Percentiles rank a stretch among this genome's conserved stretches.
Evolutionary conservation across 2,329 filamentous ascomycete species (phyloP).

Genomic region (Amauroascus niger): DNA sequence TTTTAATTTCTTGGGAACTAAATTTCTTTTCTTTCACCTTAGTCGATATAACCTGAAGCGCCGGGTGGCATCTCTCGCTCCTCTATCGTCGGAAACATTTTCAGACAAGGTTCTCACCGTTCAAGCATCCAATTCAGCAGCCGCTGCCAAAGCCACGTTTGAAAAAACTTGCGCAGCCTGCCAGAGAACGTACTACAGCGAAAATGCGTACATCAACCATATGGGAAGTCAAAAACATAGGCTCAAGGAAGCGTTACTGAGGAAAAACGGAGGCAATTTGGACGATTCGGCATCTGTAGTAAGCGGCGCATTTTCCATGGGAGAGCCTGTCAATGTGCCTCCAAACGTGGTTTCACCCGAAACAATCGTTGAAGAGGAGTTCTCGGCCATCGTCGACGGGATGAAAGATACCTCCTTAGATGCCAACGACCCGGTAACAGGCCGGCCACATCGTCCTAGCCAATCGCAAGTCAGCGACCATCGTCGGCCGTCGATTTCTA

Average conservation of each 20-base stretch:
- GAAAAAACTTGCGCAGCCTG: constrained; percentile 75
- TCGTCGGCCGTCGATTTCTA: constrained; percentile 31
- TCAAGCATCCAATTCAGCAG: constrained; percentile 71
- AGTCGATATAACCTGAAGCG: constrained; percentile 93
- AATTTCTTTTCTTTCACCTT: not conserved
- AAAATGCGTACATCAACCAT: constrained; percentile 92
- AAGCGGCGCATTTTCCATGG: constrained; percentile 74
- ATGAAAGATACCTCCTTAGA: constrained; percentile 57
- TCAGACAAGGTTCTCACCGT: constrained; percentile 92
- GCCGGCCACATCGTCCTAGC: constrained; percentile 35
- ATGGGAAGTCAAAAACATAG: constrained; percentile 84
- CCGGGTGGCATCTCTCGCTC: constrained; percentile 44
- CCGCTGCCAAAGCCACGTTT: constrained; percentile 79
- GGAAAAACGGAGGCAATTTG: constrained; percentile 38
- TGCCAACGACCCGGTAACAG: constrained; percentile 39
- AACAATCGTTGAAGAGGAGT: constrained; percentile 53
- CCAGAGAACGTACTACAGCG: constrained; percentile 88
- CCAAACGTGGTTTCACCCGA: constrained; percentile 27
- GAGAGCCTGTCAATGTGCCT: constrained; percentile 55
- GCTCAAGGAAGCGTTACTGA: constrained; percentile 49
- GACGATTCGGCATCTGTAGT: constrained; percentile 74
- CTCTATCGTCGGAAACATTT: constrained; percentile 91
- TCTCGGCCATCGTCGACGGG: constrained; percentile 65
- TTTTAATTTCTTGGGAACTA: constrained; percentile 3
- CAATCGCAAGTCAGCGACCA: constrained; percentile 28